Evolutionary conservation across 208 protist species (phyloP), one percentile per base, ranked within the genome.

Genomic region (Angomonas deanei): DNA sequence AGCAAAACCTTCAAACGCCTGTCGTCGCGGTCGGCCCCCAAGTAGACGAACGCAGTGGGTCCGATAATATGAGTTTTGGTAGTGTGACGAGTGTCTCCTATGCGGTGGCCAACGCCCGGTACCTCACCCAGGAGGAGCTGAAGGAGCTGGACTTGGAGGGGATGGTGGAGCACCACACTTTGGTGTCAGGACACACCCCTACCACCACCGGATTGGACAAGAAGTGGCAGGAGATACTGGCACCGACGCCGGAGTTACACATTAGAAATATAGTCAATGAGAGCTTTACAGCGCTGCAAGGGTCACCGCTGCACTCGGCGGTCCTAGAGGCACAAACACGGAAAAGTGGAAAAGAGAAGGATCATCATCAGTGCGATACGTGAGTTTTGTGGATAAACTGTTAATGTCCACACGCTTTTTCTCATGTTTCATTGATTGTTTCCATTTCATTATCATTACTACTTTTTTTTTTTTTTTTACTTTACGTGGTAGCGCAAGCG

Each of bases 121-220:
- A 68, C 64, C 15, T 54, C 53, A 68, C 53, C 8, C 36, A n/a
- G 1, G 64, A 55, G 36, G 53, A 59, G 26, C 6, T 59, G 3
- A 3, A 21, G 17, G 31, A 50, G 23, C 1, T 58, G 26, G 8
- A 30, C 3, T 10, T 3, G 17, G 64, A 68, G 21, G 47, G 60
- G 2, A 46, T 33, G 4, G 64, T 59, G 33, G 64, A 61, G 13
- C 49, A 68, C 39, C 53, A 68, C 24, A 34, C 24, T n/a, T 15
- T 66, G 17, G 21, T 47, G 5, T 24, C 31, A 11, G 49, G 28
- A 3, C 11, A 49, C 28, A 32, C 61, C 30, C 47, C 47, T 15
- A n/a, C 57, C 6, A 23, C 26, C 32, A 13, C 10, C 28, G n/a
- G 31, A 26, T 4, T 39, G 1, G 32, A 34, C 24, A 59, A 39